Percentiles rank a stretch among this genome's conserved stretches.
phyloP scores from a whole-genome alignment of 768 basidiomycete genomes.

The Hydnum rufescens region DNA sequence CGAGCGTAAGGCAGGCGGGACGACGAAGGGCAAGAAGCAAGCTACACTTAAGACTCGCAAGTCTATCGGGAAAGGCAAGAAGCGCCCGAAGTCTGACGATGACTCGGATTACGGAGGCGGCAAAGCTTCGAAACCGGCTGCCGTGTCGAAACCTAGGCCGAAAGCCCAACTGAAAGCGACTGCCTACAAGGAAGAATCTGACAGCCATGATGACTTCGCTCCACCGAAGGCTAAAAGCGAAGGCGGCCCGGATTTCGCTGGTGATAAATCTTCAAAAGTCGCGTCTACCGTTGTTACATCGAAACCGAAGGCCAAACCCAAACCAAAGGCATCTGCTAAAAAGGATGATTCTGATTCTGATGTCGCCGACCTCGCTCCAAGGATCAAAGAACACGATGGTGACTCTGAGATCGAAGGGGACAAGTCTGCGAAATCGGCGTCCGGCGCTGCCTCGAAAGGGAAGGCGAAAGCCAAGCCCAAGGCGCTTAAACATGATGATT shows the following conservation, averaged over 20 bases:
- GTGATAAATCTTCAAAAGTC: no score
- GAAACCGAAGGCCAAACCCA: constrained; percentile 11
- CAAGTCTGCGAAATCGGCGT: no score
- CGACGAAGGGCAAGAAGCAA: constrained; percentile 34
- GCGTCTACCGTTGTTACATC: background rate
- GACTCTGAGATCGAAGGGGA: constrained; percentile 10
- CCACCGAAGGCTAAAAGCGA: no score
- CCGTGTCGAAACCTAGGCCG: constrained; percentile 11
- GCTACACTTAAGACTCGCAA: constrained; percentile 33
- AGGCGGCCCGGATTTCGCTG: no score
- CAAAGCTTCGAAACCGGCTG: constrained; percentile 7
- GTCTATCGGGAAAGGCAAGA: constrained; percentile 25
- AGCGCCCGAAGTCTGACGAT: constrained; percentile 20
- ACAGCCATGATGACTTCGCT: no score
- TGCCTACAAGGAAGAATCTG: no score
- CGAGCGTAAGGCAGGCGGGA: constrained; percentile 31
- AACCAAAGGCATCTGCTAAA: constrained; percentile 15
- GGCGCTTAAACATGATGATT: background rate
- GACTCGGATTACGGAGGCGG: constrained; percentile 28
- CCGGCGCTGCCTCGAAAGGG: background rate
- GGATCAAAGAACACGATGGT: constrained; percentile 10
- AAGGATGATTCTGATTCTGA: constrained; percentile 22
- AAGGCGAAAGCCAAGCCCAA: constrained; percentile 4
- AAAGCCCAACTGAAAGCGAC: constrained; percentile 16
- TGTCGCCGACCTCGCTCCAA: constrained; percentile 20